Base-by-base conservation (phyloP, 2,329 filamentous ascomycete species). In the Talaromyces verruculosus region DNA sequence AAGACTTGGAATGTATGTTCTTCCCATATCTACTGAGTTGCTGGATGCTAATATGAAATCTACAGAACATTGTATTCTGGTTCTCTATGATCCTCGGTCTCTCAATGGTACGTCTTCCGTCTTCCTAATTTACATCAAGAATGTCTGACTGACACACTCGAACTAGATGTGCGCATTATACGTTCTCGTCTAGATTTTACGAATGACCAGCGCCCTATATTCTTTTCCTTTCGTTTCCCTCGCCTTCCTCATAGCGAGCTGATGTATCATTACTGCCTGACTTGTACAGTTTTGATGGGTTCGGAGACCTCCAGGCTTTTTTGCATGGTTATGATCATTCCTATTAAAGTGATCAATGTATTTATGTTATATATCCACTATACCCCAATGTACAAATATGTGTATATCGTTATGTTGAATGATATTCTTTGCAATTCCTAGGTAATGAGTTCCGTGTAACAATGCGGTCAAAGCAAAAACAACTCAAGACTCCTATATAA, bases 61-160 rank as follows among this genome's bases (percentile, higher is more conserved):
- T 66, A 22, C 53, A 83, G 81, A 96, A 96, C 72, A 88, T 93
- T 28, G 89, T 91, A 68, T 97, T 97, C 75, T 97, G 93, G 93
- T 89, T 87, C 73, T 93, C 89, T 28, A 97, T 97, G 91, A 92
- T 97, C 70, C 75, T 95, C 60, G 93, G 93, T 0, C 79, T 96
- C 67, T 91, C 90, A 68, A 81, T 94, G 85, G 91, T 93, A 81
- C 77, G 88, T 37, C 67, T 68, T 17, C 65, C 4, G 28, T 17
- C 41, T 15, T 25, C 25, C 65, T 15, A 13, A n/a, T 37, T 65
- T 73, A 45, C 28, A 60, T 49, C 2, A 25, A 39, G n/a, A 43
- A 58, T 41, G 30, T 33, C 37, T 57, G 37, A 49, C 41, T 22
- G 19, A 35, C n/a, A 45, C 4, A 19, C 10, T 53, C 13, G 5